Evolutionary conservation across 257 asterid genomes (phyloP).

Genomic region (Pogostemon cablin): DNA sequence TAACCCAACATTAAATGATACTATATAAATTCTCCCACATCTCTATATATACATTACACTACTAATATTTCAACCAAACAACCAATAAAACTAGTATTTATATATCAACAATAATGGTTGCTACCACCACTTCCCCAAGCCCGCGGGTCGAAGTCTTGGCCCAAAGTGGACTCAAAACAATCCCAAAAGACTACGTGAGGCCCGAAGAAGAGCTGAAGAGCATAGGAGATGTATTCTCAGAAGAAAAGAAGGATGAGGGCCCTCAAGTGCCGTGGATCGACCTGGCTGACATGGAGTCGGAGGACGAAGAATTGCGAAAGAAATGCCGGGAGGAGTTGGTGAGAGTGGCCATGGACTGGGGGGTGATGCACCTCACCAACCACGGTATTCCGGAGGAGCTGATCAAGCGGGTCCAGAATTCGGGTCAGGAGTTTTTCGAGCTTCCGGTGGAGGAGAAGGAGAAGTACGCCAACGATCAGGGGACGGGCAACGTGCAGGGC

Average conservation of each 20-base stretch:
- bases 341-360: conserved; percentile 86
- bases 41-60: too few species aligned
- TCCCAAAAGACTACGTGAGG: conserved; percentile 82
- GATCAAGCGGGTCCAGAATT: conserved; percentile 49
- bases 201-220: conserved; percentile 63
- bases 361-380: conserved; percentile 82
- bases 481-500: conserved; percentile 76
- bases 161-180: conserved; percentile 52
- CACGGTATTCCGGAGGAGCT: conserved; percentile 67
- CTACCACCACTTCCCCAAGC: conserved; percentile 35
- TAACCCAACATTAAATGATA: too few species aligned
- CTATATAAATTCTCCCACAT: too few species aligned
- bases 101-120: conserved; percentile 24
- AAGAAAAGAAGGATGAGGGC: conserved; percentile 53
- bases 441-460: conserved; percentile 84
- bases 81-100: not conserved
- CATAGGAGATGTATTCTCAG: conserved; percentile 64
- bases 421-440: conserved; percentile 66
- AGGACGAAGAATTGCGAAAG: conserved; percentile 41
- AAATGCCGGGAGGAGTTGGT: conserved; percentile 59
- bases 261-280: conserved; percentile 70
- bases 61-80: conserved; percentile 8
- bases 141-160: conserved; percentile 73
- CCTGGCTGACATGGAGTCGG: conserved; percentile 46
- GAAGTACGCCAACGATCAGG: conserved; percentile 83